A percentile compares a stretch with the other conserved stretches of the same genome.
Evolutionary conservation across 2,329 filamentous ascomycete genomes (phyloP).

Genomic region (Clonostachys rhizophaga): DNA sequence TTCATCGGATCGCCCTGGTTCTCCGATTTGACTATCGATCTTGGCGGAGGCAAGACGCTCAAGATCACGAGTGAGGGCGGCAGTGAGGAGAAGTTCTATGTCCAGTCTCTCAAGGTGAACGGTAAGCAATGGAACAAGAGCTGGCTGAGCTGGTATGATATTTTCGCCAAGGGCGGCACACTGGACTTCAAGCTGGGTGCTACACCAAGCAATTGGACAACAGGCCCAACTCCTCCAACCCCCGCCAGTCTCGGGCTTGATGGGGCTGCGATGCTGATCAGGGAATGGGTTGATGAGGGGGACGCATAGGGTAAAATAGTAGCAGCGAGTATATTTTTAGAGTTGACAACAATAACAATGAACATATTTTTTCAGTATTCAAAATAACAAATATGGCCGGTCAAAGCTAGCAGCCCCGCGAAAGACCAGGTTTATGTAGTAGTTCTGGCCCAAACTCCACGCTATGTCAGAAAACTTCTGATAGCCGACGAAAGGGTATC

Average conservation of each 20-base stretch:
- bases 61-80: slow-evolving; percentile 48
- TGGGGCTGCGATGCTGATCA: slow-evolving; percentile 6
- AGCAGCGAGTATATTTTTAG: background rate
- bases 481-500: too few species aligned
- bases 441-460: too few species aligned
- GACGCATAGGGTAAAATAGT: slow-evolving; percentile 1
- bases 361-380: background rate
- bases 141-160: slow-evolving; percentile 63
- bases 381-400: too few species aligned
- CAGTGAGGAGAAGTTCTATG: slow-evolving; percentile 46
- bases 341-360: background rate
- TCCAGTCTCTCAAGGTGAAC: slow-evolving; percentile 64
- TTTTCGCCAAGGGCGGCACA: slow-evolving; percentile 59
- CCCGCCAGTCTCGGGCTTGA: slow-evolving; percentile 32
- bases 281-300: background rate
- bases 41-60: slow-evolving; percentile 50
- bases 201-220: slow-evolving; percentile 49
- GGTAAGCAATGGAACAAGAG: slow-evolving; percentile 55
- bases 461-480: too few species aligned
- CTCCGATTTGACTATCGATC: slow-evolving; percentile 49
- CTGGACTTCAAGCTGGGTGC: slow-evolving; percentile 61
- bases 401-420: too few species aligned
- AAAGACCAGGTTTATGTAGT: too few species aligned
- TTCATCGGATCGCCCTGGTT: slow-evolving; percentile 63
- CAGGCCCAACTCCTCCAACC: slow-evolving; percentile 55